A percentile compares a stretch with the other conserved stretches of the same genome.
Conservation (phyloP, 495 filamentous ascomycete genomes). For the Glonium stellatum region DNA sequence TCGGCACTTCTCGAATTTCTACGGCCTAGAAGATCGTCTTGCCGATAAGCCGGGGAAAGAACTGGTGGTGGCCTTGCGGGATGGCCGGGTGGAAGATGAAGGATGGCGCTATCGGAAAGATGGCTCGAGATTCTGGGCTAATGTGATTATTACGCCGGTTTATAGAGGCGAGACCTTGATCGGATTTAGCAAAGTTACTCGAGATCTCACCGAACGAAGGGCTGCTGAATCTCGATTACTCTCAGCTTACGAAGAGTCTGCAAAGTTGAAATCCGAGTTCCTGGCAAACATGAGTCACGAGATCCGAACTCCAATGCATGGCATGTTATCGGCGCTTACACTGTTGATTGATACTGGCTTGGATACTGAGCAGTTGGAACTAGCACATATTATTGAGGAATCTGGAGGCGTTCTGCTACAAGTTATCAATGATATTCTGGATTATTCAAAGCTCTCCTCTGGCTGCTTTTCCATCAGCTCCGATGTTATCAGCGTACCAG, state of each 20-base stretch:
- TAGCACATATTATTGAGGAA: conserved; percentile 43
- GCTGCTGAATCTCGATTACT: conserved; percentile 52
- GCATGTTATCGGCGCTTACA: conserved; percentile 44
- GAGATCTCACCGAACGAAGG: conserved; percentile 57
- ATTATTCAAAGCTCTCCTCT: conserved; percentile 45
- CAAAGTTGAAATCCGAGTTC: conserved; percentile 60
- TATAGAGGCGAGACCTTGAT: conserved; percentile 51
- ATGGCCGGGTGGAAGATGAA: conserved; percentile 58
- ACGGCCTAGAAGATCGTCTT: conserved; percentile 49
- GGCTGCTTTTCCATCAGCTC: conserved; percentile 42
- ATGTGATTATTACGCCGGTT: conserved; percentile 58
- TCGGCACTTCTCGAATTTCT: conserved; percentile 57
- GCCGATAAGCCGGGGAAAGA: conserved; percentile 49
- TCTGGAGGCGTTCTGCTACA: conserved; percentile 43
- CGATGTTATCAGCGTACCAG: conserved; percentile 38
- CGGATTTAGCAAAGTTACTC: conserved; percentile 59
- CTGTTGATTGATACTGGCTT: conserved; percentile 42
- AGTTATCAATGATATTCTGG: conserved; percentile 49
- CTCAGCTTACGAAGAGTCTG: conserved; percentile 57
- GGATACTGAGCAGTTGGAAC: conserved; percentile 39
- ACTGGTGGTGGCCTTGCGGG: conserved; percentile 50
- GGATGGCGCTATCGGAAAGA: conserved; percentile 61
- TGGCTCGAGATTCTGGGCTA: conserved; percentile 59
- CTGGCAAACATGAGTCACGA: conserved; percentile 56
- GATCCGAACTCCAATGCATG: conserved; percentile 49